phyloP scores from a whole-genome alignment of 371 early-diverging fungal genomes.

The Rhizopus delemar region DNA sequence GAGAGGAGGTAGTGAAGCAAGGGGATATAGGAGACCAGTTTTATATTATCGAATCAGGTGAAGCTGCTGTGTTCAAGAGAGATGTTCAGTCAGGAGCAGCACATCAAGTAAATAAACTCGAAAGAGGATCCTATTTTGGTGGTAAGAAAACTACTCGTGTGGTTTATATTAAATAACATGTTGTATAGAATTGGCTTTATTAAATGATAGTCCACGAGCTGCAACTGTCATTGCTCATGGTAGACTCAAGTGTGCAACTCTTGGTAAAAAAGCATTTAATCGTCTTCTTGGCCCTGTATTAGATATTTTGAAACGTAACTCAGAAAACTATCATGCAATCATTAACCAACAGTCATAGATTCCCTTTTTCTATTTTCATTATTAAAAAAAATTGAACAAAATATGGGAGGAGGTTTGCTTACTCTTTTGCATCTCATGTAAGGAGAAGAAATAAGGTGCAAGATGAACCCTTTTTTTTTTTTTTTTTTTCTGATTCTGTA shows the following conservation, averaged over 20 bases:
- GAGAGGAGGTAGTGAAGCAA: slow-evolving; percentile 68
- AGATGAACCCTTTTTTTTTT: not conserved
- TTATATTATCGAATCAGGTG: slow-evolving; percentile 86
- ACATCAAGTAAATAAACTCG: slow-evolving; percentile 72
- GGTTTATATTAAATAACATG: slow-evolving; percentile 2
- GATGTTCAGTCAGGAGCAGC: slow-evolving; percentile 66
- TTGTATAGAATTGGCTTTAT: slow-evolving; percentile 80
- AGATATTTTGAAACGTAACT: slow-evolving; percentile 88
- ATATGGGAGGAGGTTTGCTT: not conserved
- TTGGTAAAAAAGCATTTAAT: slow-evolving; percentile 89
- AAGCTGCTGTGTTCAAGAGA: slow-evolving; percentile 53
- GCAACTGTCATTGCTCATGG: slow-evolving; percentile 88
- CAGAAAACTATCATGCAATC: slow-evolving; percentile 67
- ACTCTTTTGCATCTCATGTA: not conserved
- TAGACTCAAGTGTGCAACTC: slow-evolving; percentile 85
- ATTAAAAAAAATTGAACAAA: not conserved
- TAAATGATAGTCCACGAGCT: slow-evolving; percentile 85
- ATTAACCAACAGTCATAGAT: slow-evolving; percentile 25
- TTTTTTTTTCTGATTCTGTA: not conserved
- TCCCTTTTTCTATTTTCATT: not conserved
- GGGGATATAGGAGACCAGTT: slow-evolving; percentile 69
- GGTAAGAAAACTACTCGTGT: slow-evolving; percentile 48
- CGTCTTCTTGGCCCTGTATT: slow-evolving; percentile 90
- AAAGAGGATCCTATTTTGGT: slow-evolving; percentile 95
- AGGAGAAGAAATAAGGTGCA: not conserved